These are phyloP conservation scores for Alternaria brassicicola DNA, from an alignment of 2,329 filamentous ascomycete genomes.

Conservation along the genomic window DNA sequence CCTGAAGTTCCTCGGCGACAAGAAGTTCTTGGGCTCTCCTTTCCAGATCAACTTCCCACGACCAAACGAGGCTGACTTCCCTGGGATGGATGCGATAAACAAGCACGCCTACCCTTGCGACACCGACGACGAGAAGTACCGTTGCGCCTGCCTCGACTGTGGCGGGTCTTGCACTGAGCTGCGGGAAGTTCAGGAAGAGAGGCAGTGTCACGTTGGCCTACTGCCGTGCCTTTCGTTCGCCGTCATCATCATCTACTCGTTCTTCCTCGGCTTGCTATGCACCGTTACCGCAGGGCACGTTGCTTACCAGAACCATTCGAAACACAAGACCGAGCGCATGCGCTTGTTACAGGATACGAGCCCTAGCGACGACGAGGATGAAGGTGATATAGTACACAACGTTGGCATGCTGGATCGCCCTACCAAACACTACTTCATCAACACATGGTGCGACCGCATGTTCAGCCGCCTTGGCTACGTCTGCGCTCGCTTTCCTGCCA, in stretches of 20 bases:
- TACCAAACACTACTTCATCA: constrained; percentile 79
- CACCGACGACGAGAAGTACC: constrained; percentile 81
- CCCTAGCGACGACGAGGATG: constrained; percentile 91
- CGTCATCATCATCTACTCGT: constrained; percentile 83
- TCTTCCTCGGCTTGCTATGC: constrained; percentile 72
- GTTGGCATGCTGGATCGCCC: constrained; percentile 79
- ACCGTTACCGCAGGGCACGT: constrained; percentile 74
- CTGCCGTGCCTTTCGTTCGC: constrained; percentile 95
- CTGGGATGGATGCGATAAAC: constrained; percentile 72
- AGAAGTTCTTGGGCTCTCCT: constrained; percentile 88
- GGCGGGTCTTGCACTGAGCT: constrained; percentile 82
- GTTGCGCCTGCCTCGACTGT: constrained; percentile 94
- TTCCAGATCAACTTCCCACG: constrained; percentile 96
- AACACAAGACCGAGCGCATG: constrained; percentile 79
- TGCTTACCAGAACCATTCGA: constrained; percentile 74
- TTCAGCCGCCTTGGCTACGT: constrained; percentile 82
- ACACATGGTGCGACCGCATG: constrained; percentile 77
- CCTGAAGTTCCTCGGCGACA: constrained; percentile 89
- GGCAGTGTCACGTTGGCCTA: constrained; percentile 80
- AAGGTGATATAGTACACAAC: constrained; percentile 80
- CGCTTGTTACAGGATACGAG: constrained; percentile 83
- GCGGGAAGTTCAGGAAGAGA: constrained; percentile 71
- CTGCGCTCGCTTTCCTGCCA: constrained; percentile 81
- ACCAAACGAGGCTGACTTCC: constrained; percentile 63
- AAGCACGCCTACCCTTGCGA: constrained; percentile 86